Percentiles rank a stretch among this genome's conserved stretches.
These are phyloP conservation scores for Mycena olivaceomarginata DNA, from an alignment of 768 basidiomycete genomes.

Conservation along the genomic window DNA sequence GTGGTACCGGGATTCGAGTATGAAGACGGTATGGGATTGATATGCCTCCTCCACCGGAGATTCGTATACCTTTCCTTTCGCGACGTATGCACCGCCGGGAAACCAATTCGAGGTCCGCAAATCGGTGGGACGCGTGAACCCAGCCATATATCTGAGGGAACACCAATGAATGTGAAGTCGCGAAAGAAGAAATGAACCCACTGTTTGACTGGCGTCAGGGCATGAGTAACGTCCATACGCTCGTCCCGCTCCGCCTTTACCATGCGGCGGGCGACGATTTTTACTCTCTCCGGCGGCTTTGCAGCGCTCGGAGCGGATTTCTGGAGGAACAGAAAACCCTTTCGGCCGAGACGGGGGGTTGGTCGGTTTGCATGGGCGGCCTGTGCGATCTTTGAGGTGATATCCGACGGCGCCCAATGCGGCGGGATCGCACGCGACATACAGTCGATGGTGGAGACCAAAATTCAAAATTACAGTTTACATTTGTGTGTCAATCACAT, in stretches of 20 bases:
- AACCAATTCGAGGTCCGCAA: constrained; percentile 61
- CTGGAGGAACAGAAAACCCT: constrained; percentile 21
- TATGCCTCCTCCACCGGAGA: constrained; percentile 58
- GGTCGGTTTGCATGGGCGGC: background rate
- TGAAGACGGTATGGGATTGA: constrained; percentile 60
- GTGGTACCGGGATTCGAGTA: constrained; percentile 59
- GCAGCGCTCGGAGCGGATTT: constrained; percentile 17
- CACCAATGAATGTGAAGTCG: background rate
- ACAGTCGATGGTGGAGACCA: background rate
- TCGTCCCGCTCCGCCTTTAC: constrained; percentile 66
- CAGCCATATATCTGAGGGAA: constrained; percentile 57
- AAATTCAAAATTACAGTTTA: constrained; percentile 4
- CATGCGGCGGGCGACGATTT: constrained; percentile 49
- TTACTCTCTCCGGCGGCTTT: constrained; percentile 47
- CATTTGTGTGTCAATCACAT: constrained; percentile 29
- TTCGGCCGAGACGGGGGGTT: constrained; percentile 7
- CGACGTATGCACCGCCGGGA: constrained; percentile 55
- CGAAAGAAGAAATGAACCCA: constrained; percentile 44
- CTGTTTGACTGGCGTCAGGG: constrained; percentile 60
- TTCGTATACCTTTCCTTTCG: constrained; percentile 51
- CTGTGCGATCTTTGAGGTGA: constrained; percentile 5
- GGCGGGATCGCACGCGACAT: constrained; percentile 37
- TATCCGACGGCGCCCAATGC: constrained; percentile 23
- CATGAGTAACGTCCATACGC: constrained; percentile 59
- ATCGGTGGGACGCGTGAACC: constrained; percentile 61